These are phyloP conservation scores for Penicillium sp. DNA, from an alignment of 2,329 filamentous ascomycete species.

Conservation along the genomic window DNA sequence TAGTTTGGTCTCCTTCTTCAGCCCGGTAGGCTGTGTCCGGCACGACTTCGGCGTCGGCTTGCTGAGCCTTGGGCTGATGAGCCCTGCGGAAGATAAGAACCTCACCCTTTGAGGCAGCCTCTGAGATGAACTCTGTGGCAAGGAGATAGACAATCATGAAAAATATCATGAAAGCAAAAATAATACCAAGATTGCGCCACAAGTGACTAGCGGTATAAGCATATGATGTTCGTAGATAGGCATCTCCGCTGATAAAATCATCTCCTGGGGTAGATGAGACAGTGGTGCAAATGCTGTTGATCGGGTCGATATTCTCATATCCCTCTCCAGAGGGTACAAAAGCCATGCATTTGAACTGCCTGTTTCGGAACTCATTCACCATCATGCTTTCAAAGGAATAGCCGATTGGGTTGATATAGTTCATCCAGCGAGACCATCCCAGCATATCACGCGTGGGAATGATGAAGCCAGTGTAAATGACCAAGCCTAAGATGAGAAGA, in stretches of 20 bases:
- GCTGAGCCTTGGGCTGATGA: not conserved
- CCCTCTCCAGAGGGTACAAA: constrained; percentile 44
- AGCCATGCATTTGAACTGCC: constrained; percentile 54
- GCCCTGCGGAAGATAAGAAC: not conserved
- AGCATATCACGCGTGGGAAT: constrained; percentile 62
- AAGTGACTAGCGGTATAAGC: not conserved
- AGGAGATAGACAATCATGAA: not conserved
- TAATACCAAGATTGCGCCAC: not conserved
- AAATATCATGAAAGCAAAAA: not conserved
- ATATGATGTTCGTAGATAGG: not conserved
- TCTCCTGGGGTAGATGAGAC: not conserved
- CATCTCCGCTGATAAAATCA: not conserved
- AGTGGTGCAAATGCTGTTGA: constrained; percentile 53
- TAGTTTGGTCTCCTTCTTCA: not conserved
- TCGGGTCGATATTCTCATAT: constrained; percentile 36
- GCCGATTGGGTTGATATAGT: constrained; percentile 74
- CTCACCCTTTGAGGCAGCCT: not conserved
- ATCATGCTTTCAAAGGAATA: constrained; percentile 81
- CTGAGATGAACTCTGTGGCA: not conserved
- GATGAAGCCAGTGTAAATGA: constrained; percentile 53
- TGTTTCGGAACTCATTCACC: constrained; percentile 75
- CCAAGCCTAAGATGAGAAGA: constrained; percentile 44
- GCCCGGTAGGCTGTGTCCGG: not conserved
- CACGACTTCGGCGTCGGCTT: constrained; percentile 2
- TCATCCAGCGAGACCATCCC: constrained; percentile 79